phyloP scores from a whole-genome alignment of 179 eudicot species.

The Beta corolliflora region DNA sequence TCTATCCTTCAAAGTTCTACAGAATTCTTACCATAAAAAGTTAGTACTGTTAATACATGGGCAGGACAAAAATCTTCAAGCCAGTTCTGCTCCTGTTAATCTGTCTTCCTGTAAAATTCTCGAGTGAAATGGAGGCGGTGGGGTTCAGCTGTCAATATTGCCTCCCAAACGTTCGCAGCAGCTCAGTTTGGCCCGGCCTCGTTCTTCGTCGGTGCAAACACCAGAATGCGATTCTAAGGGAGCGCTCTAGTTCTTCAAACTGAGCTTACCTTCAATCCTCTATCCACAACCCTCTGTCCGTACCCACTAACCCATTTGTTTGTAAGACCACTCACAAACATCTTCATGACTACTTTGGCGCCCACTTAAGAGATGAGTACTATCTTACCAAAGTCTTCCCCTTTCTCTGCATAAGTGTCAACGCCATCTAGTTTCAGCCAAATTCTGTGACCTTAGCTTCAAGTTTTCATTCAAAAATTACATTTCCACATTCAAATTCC shows the following conservation, averaged over 20 bases:
- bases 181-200: too few species aligned
- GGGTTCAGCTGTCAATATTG: constrained; percentile 58
- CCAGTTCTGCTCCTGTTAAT: constrained; percentile 29
- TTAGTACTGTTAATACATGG: constrained; percentile 36
- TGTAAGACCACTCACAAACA: constrained; percentile 39
- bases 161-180: too few species aligned
- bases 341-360: constrained; percentile 34
- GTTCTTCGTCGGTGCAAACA: constrained; percentile 57
- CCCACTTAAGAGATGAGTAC: constrained; percentile 48
- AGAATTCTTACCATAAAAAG: constrained; percentile 24
- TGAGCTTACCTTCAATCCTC: constrained; percentile 41
- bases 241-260: constrained; percentile 51
- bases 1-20: constrained; percentile 6
- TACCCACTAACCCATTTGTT: constrained; percentile 47
- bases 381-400: constrained; percentile 52
- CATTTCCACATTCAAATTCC: constrained; percentile 58
- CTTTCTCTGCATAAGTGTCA: constrained; percentile 40
- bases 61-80: neutral
- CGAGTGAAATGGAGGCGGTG: constrained; percentile 45
- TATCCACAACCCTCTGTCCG: constrained; percentile 40
- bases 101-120: constrained; percentile 18
- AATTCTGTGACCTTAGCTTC: constrained; percentile 55
- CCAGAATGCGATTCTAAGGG: constrained; percentile 62
- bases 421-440: constrained; percentile 30
- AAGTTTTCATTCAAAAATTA: constrained; percentile 53